Evolutionary conservation across 129 eudicot species (phyloP).

Genomic region (Ambrosia trifida): DNA sequence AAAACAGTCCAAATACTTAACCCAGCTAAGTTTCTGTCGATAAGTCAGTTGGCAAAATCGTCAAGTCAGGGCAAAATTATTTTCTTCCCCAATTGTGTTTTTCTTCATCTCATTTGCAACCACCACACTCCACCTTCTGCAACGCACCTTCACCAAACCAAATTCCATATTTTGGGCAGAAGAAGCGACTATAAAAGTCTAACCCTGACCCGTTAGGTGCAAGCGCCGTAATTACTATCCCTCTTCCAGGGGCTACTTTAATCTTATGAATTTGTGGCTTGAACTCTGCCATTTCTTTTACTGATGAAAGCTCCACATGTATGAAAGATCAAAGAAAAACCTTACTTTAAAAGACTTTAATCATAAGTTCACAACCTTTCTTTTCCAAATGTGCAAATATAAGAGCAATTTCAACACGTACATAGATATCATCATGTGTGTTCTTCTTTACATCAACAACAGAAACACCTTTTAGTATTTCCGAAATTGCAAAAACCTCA

Average conservation of each 20-base stretch:
- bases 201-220: slow-evolving; percentile 74
- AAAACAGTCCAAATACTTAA: too few relatives aligned
- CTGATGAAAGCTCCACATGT: slow-evolving; percentile 76
- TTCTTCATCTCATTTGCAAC: too few relatives aligned
- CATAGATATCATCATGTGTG: slow-evolving; percentile 55
- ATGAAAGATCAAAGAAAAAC: slow-evolving; percentile 13
- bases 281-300: slow-evolving; percentile 52
- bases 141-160: too few relatives aligned
- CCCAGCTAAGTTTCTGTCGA: too few relatives aligned
- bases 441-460: slow-evolving; percentile 59
- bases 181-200: slow-evolving; percentile 79
- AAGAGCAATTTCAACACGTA: slow-evolving; percentile 33
- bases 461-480: slow-evolving; percentile 57
- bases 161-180: slow-evolving; percentile 72
- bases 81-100: too few relatives aligned
- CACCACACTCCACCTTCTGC: too few relatives aligned
- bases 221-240: slow-evolving; percentile 61
- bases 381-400: slow-evolving; percentile 5
- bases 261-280: slow-evolving; percentile 61
- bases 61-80: too few relatives aligned
- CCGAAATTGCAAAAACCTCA: slow-evolving; percentile 48
- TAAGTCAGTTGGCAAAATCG: too few relatives aligned
- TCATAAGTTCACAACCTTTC: not conserved
- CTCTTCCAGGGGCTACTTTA: slow-evolving; percentile 56
- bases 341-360: not conserved